Percentiles rank a stretch among this genome's conserved stretches.
These are phyloP conservation scores for Ilex asprella DNA, from an alignment of 257 asterid genomes.

Conservation along the genomic window DNA sequence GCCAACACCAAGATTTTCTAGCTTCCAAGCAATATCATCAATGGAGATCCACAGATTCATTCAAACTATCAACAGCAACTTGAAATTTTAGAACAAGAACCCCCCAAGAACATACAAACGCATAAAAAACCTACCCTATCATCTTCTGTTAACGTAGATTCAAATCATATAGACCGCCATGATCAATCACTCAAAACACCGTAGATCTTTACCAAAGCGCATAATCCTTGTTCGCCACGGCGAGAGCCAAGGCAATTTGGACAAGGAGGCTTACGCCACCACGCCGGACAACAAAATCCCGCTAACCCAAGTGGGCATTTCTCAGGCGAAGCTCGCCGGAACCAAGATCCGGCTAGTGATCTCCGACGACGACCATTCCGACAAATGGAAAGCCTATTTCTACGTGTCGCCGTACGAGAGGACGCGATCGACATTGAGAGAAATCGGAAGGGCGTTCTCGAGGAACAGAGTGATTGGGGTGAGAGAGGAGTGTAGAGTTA, in stretches of 20 bases:
- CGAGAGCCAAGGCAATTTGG: slow-evolving; percentile 78
- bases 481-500: slow-evolving; percentile 80
- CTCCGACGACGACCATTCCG: slow-evolving; percentile 37
- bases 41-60: too few species aligned
- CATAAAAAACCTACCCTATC: too few species aligned
- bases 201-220: slow-evolving; percentile 56
- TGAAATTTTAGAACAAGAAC: too few species aligned
- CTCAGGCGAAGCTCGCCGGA: slow-evolving; percentile 65
- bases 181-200: slow-evolving; percentile 4
- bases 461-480: slow-evolving; percentile 58
- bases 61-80: too few species aligned
- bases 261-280: slow-evolving; percentile 53
- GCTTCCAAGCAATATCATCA: too few species aligned
- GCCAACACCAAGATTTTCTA: too few species aligned
- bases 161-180: too few species aligned
- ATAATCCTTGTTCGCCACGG: slow-evolving; percentile 90
- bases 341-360: slow-evolving; percentile 41
- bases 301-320: slow-evolving; percentile 49
- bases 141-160: too few species aligned
- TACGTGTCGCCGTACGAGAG: slow-evolving; percentile 81
- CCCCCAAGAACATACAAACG: too few species aligned
- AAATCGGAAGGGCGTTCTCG: slow-evolving; percentile 70
- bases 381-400: slow-evolving; percentile 68
- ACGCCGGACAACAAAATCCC: slow-evolving; percentile 84
- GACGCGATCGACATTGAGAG: slow-evolving; percentile 78